phyloP scores from a whole-genome alignment of 768 basidiomycete species.

The Asterophora parasitica region DNA sequence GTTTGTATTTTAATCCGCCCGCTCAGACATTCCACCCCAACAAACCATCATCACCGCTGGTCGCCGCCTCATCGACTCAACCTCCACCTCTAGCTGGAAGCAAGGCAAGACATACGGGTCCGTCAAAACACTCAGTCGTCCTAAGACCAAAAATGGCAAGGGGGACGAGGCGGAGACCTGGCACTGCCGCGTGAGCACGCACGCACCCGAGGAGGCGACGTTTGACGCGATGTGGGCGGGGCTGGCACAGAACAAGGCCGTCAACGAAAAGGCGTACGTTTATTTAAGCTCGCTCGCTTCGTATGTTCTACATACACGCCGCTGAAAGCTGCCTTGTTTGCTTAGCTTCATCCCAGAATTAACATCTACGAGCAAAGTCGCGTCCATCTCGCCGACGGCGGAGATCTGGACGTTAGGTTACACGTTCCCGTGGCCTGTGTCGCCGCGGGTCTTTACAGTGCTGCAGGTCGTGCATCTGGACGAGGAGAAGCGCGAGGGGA shows the following conservation, averaged over 20 bases:
- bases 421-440: constrained; percentile 64
- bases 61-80: constrained; percentile 50
- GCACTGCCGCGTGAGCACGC: constrained; percentile 66
- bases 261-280: constrained; percentile 64
- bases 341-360: constrained; percentile 55
- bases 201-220: constrained; percentile 57
- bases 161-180: constrained; percentile 29
- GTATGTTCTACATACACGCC: no score
- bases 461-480: constrained; percentile 57
- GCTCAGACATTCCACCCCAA: constrained; percentile 56
- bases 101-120: constrained; percentile 57
- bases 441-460: constrained; percentile 73
- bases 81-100: constrained; percentile 54
- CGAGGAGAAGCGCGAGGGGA: constrained; percentile 28
- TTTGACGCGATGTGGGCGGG: constrained; percentile 74
- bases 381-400: constrained; percentile 57
- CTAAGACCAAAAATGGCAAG: no score
- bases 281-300: background rate
- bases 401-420: constrained; percentile 72
- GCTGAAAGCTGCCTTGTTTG: background rate
- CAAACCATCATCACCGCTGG: constrained; percentile 51
- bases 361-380: constrained; percentile 44
- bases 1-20: background rate
- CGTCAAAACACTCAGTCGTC: constrained; percentile 50
- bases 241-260: constrained; percentile 59